phyloP scores from a whole-genome alignment of 2,329 filamentous ascomycete species.

The Aspergillus neoniger region DNA sequence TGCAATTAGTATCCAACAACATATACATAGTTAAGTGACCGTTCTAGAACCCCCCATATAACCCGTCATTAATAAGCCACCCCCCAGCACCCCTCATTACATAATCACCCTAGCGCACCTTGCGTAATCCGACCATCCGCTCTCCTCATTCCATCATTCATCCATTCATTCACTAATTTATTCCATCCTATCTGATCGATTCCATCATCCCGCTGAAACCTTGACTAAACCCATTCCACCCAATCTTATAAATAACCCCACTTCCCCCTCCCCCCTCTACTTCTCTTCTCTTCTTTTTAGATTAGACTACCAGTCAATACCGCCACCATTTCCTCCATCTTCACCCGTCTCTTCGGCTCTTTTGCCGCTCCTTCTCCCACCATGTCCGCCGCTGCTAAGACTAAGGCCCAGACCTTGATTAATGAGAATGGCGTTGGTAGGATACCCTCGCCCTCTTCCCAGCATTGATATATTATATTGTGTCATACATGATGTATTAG shows the following conservation, averaged over 20 bases:
- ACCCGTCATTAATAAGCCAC: too few relatives aligned
- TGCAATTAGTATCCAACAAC: neutral
- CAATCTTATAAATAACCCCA: conserved; percentile 4
- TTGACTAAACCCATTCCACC: neutral
- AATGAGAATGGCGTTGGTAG: conserved; percentile 82
- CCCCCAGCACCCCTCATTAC: too few relatives aligned
- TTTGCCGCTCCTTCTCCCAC: conserved; percentile 58
- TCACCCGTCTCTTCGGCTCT: conserved; percentile 70
- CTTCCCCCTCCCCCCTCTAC: neutral
- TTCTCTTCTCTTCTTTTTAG: neutral
- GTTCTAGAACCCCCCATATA: too few relatives aligned
- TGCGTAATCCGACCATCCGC: neutral
- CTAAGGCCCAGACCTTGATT: conserved; percentile 83
- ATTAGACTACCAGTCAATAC: conserved; percentile 6
- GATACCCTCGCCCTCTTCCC: conserved; percentile 33
- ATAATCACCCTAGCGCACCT: too few relatives aligned
- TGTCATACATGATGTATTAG: neutral
- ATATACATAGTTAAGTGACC: too few relatives aligned
- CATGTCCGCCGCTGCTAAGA: conserved; percentile 82
- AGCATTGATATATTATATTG: too few relatives aligned
- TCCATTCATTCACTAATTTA: too few relatives aligned
- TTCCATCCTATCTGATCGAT: too few relatives aligned
- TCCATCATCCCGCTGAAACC: neutral
- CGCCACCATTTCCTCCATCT: conserved; percentile 65
- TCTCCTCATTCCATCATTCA: neutral